Evolutionary conservation across 441 rosid genomes (phyloP).

Genomic region (Geranium incanum): DNA sequence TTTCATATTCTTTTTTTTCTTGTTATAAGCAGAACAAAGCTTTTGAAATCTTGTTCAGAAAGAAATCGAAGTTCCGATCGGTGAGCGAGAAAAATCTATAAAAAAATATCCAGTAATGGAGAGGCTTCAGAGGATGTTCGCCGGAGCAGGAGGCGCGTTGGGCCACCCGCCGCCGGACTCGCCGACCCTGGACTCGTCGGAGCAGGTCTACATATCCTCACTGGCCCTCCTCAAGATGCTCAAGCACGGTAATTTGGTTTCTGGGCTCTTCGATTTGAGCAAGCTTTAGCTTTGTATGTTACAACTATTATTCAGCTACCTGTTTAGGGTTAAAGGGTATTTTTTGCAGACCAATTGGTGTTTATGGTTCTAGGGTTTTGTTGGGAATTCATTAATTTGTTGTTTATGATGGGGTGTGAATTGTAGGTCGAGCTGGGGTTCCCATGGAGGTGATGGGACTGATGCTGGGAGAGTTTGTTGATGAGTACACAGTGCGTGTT

Average conservation of each 20-base stretch:
- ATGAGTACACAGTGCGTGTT: slow-evolving; percentile 88
- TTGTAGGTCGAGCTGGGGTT: slow-evolving; percentile 89
- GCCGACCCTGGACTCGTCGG: slow-evolving; percentile 72
- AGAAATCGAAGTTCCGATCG: slow-evolving; percentile 1
- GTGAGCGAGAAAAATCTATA: background rate
- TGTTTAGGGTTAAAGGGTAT: background rate
- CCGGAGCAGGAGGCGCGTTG: slow-evolving; percentile 69
- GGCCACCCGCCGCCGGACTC: slow-evolving; percentile 83
- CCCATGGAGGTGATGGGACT: slow-evolving; percentile 99
- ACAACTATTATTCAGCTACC: too few species aligned
- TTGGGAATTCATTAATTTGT: background rate
- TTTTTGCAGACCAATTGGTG: background rate
- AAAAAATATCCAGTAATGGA: slow-evolving; percentile 52
- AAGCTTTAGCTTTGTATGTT: background rate
- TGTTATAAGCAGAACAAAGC: background rate
- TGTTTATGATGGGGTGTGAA: slow-evolving; percentile 11
- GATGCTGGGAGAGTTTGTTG: slow-evolving; percentile 98
- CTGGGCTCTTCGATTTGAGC: background rate
- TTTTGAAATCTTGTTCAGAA: background rate
- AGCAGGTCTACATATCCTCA: slow-evolving; percentile 83
- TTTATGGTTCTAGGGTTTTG: background rate
- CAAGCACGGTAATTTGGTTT: slow-evolving; percentile 46
- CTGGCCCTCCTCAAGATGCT: slow-evolving; percentile 88
- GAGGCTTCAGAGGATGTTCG: slow-evolving; percentile 74
- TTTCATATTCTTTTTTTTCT: background rate